A percentile compares a stretch with the other conserved stretches of the same genome.
These are phyloP conservation scores for Drechslerella dactyloides DNA, from an alignment of 2,329 filamentous ascomycete genomes.

Conservation along the genomic window DNA sequence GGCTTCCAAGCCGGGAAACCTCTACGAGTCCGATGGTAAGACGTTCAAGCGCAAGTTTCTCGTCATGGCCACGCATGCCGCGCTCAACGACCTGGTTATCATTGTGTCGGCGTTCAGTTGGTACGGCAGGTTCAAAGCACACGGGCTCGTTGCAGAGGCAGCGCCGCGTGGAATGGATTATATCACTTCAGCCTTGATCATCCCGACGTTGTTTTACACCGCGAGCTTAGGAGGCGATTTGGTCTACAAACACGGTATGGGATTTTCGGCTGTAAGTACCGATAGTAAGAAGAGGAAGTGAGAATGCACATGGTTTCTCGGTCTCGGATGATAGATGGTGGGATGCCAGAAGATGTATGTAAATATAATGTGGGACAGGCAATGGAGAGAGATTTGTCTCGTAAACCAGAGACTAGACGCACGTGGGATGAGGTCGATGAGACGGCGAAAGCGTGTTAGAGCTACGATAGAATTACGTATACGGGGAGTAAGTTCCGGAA, in stretches of 20 bases:
- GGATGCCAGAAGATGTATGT: no score
- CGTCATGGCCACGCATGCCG: constrained; percentile 37
- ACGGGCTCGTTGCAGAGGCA: constrained; percentile 19
- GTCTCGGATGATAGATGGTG: no score
- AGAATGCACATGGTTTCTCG: neutral
- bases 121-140: constrained; percentile 34
- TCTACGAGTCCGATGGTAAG: constrained; percentile 45
- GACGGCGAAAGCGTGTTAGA: no score
- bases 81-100: constrained; percentile 29
- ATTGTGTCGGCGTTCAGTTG: constrained; percentile 29
- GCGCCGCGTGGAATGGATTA: constrained; percentile 15
- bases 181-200: constrained; percentile 10
- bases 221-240: constrained; percentile 44
- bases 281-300: constrained; percentile 26
- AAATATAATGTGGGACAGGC: no score
- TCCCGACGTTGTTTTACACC: constrained; percentile 36
- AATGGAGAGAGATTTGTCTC: no score
- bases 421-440: no score
- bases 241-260: constrained; percentile 48
- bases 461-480: no score
- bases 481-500: no score
- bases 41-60: constrained; percentile 40
- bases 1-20: constrained; percentile 18
- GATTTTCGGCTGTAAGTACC: constrained; percentile 29
- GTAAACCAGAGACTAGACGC: no score